Conservation (phyloP, 495 filamentous ascomycete genomes). For the Aspergillus heteromorphus region DNA sequence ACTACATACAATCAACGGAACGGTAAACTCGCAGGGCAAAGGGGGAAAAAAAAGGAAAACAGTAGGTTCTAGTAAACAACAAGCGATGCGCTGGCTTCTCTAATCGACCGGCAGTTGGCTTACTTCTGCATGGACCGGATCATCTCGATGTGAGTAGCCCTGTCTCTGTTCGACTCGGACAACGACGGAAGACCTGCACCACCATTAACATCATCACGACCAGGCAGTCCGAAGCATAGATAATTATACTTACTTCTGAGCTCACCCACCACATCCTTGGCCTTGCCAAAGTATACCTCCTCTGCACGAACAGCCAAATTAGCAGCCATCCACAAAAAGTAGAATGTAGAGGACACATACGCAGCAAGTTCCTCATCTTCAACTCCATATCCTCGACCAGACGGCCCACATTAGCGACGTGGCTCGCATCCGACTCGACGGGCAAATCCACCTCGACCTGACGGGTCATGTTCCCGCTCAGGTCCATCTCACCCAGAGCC, state of each 20-base stretch:
- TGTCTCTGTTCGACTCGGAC: slow-evolving; percentile 79
- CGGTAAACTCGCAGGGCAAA: slow-evolving; percentile 1
- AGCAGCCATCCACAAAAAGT: slow-evolving; percentile 4
- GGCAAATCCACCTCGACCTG: slow-evolving; percentile 89
- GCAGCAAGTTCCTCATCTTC: slow-evolving; percentile 97
- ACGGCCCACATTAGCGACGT: slow-evolving; percentile 91
- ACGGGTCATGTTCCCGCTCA: slow-evolving; percentile 95
- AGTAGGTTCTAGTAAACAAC: neutral
- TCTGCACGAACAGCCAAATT: slow-evolving; percentile 37
- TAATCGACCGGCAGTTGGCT: slow-evolving; percentile 6
- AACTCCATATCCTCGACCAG: slow-evolving; percentile 99
- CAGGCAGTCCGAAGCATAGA: neutral
- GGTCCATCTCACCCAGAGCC: slow-evolving; percentile 80
- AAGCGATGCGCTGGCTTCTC: neutral
- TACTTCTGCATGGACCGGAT: slow-evolving; percentile 54
- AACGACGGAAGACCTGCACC: slow-evolving; percentile 63
- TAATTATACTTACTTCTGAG: slow-evolving; percentile 69
- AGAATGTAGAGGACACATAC: too few relatives aligned
- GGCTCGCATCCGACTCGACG: slow-evolving; percentile 83
- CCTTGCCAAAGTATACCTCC: slow-evolving; percentile 99
- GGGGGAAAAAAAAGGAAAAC: too few relatives aligned
- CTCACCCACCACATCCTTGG: slow-evolving; percentile 98
- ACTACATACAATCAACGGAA: slow-evolving; percentile 13
- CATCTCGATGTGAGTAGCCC: slow-evolving; percentile 84
- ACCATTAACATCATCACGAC: neutral